Base-by-base conservation (phyloP, 805 yeast species). In the Candida multigemmis region DNA sequence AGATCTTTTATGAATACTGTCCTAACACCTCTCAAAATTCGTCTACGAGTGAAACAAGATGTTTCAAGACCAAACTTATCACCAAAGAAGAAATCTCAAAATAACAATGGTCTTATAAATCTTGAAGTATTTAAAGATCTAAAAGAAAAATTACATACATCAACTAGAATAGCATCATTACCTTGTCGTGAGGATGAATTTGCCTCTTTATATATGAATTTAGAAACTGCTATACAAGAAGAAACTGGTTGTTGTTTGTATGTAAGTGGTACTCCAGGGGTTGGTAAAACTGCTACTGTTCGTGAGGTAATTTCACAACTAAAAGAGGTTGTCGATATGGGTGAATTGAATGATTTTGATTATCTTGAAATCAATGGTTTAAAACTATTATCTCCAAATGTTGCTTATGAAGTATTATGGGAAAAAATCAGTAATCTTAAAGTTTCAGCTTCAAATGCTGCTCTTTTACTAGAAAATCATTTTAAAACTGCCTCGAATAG, bases 181-280 rank as follows among this genome's bases (percentile, higher is more conserved):
- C 96, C 96, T 0, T 86, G 96, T 31, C 67, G 98, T 29, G 96
- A 85, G 36, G 68, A 70, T 12, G 94, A 91, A 48, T 86, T 79
- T 45, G 70, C 76, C 7, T 69, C 75, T 30, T 58, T 91, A 4
- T 83, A 76, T 48, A 46, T 71, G 23, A 72, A 74, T 22, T 48
- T 91, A 4, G 86, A 85, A 40, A 65, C 74, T 23, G 81, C 94
- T 1, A 71, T 89, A 18, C 65, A 65, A 24, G 68, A 77, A 10
- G 70, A 71, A 22, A 68, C 79, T 1, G 96, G 97, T 0, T 70
- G 87, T 6, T 84, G 95, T 38, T 53, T 91, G 5, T 91, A 87
- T 46, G 75, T 91, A 7, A 84, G 95, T 51, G 99, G 99, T 3
- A 85, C 96, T 0, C 98, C 99, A 0, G 99, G 99, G 6, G 89